These are phyloP conservation scores for Colletotrichum musicola DNA, from an alignment of 2,329 filamentous ascomycete genomes.

Conservation along the genomic window DNA sequence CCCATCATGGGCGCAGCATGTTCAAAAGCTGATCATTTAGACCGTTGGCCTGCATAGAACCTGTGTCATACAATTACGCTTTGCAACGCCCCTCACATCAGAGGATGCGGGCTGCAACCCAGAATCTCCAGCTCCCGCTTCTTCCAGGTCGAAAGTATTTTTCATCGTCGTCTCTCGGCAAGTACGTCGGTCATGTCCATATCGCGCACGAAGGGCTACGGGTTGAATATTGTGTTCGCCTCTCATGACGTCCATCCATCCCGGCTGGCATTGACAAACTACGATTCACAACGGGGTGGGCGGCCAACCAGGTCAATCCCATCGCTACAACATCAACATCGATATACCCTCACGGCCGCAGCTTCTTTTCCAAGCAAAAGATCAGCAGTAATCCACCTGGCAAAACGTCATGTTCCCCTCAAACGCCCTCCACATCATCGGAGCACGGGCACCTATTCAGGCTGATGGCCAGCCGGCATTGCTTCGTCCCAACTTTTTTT, in stretches of 20 bases:
- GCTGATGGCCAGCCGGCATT: not conserved
- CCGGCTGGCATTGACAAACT: not conserved
- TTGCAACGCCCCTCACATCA: not conserved
- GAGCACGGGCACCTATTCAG: not conserved
- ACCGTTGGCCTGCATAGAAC: slow-evolving; percentile 3
- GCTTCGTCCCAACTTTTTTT: not conserved
- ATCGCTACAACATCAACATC: not conserved
- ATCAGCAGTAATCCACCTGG: slow-evolving; percentile 15
- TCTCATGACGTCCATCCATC: slow-evolving; percentile 22
- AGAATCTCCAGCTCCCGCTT: not conserved
- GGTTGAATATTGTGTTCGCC: not conserved
- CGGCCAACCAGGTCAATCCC: not conserved
- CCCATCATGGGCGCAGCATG: not conserved
- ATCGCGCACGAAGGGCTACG: too few species aligned
- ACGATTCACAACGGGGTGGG: slow-evolving; percentile 1
- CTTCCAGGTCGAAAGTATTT: not conserved
- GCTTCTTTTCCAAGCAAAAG: slow-evolving; percentile 11
- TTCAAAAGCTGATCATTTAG: slow-evolving; percentile 4
- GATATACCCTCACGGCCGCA: slow-evolving; percentile 15
- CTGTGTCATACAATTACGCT: not conserved
- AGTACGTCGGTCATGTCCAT: too few species aligned
- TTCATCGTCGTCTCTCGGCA: not conserved
- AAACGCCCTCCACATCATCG: not conserved
- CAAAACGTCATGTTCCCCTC: slow-evolving; percentile 34
- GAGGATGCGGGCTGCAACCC: not conserved